Evolutionary conservation across 2,329 filamentous ascomycete genomes (phyloP).

Genomic region (Thermoascus crustaceus): DNA sequence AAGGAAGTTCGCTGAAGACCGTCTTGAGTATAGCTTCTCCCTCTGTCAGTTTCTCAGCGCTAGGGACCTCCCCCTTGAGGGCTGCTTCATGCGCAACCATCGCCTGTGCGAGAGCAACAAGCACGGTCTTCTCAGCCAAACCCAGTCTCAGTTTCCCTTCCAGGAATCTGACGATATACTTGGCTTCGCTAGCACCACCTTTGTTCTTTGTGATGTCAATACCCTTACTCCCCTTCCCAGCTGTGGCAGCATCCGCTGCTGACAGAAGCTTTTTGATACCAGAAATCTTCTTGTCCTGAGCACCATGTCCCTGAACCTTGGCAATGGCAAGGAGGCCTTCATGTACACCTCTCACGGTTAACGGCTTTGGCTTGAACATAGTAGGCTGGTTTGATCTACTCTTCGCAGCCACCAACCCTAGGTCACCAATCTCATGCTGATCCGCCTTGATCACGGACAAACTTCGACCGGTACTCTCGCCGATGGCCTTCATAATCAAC

Average conservation of each 20-base stretch:
- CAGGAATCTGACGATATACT: conserved; percentile 84
- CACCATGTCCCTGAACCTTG: conserved; percentile 74
- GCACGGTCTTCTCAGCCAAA: conserved; percentile 82
- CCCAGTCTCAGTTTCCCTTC: conserved; percentile 91
- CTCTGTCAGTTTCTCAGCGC: conserved; percentile 66
- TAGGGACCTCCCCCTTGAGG: conserved; percentile 60
- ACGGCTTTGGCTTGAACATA: conserved; percentile 93
- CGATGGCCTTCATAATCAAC: conserved; percentile 96
- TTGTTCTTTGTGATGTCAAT: conserved; percentile 87
- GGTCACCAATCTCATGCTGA: conserved; percentile 91
- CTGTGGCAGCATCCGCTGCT: conserved; percentile 65
- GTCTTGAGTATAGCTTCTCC: conserved; percentile 82
- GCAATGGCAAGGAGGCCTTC: conserved; percentile 83
- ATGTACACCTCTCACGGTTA: conserved; percentile 81
- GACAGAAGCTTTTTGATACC: conserved; percentile 96
- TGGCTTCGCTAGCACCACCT: conserved; percentile 88
- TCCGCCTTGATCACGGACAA: conserved; percentile 86
- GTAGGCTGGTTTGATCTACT: conserved; percentile 91
- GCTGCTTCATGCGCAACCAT: conserved; percentile 74
- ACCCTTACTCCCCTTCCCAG: conserved; percentile 55
- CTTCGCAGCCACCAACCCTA: conserved; percentile 90
- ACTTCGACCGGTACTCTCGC: conserved; percentile 84
- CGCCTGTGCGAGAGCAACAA: conserved; percentile 83
- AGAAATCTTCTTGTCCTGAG: conserved; percentile 84
- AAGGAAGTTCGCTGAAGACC: conserved; percentile 88